phyloP scores from a whole-genome alignment of 2,329 filamentous ascomycete genomes.

The Fusarium miscanthi region DNA sequence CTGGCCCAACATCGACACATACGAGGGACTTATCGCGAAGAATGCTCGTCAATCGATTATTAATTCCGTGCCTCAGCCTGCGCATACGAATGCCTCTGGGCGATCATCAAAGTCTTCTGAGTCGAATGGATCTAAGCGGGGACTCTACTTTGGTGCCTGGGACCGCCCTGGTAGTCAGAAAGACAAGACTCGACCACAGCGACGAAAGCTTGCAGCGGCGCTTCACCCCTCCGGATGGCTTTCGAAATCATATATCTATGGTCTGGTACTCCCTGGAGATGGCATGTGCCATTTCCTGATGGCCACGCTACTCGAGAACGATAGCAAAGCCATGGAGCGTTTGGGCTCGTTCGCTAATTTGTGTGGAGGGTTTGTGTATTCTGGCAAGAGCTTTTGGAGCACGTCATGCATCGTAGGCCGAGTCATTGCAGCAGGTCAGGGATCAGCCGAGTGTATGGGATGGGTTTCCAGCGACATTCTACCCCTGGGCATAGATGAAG shows the following conservation, averaged over 20 bases:
- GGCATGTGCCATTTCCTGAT: slow-evolving; percentile 72
- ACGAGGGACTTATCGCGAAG: slow-evolving; percentile 60
- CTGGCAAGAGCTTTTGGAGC: slow-evolving; percentile 75
- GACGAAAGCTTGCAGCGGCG: slow-evolving; percentile 66
- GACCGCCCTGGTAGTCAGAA: slow-evolving; percentile 49
- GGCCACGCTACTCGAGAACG: slow-evolving; percentile 73
- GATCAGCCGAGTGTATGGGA: slow-evolving; percentile 73
- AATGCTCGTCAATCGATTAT: slow-evolving; percentile 57
- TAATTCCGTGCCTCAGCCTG: slow-evolving; percentile 43
- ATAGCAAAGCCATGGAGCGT: slow-evolving; percentile 66
- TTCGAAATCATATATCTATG: slow-evolving; percentile 74
- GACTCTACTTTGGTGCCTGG: slow-evolving; percentile 61
- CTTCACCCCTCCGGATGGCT: slow-evolving; percentile 72
- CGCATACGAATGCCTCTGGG: slow-evolving; percentile 38
- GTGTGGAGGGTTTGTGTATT: slow-evolving; percentile 72
- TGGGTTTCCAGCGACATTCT: slow-evolving; percentile 73
- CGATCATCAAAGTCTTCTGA: slow-evolving; percentile 46
- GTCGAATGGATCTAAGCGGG: slow-evolving; percentile 51
- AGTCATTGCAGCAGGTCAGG: slow-evolving; percentile 71
- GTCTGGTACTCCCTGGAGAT: slow-evolving; percentile 73
- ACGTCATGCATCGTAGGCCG: slow-evolving; percentile 73
- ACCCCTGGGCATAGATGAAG: slow-evolving; percentile 62
- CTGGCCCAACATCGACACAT: slow-evolving; percentile 70
- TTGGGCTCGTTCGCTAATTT: slow-evolving; percentile 71
- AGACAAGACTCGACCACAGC: slow-evolving; percentile 55